A percentile compares a stretch with the other conserved stretches of the same genome.
Conservation (phyloP, 2,329 filamentous ascomycete genomes). For the Penicillium paneum region DNA sequence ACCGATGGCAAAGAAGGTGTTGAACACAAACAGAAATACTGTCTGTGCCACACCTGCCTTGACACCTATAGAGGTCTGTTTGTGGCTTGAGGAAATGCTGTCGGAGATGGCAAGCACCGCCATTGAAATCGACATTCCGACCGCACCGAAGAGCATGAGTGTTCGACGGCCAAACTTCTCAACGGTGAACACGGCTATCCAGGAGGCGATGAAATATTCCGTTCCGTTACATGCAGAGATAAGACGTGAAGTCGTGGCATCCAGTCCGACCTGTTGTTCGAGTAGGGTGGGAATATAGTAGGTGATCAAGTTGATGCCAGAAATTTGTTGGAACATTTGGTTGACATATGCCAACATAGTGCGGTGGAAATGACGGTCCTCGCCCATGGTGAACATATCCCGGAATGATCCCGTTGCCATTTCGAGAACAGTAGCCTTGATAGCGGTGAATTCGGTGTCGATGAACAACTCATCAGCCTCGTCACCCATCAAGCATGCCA, state of each 20-base stretch:
- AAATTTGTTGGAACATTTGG: background rate
- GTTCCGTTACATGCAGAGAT: background rate
- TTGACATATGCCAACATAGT: background rate
- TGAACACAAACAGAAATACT: conserved; percentile 60
- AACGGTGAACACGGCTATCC: conserved; percentile 41
- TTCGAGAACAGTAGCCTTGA: conserved; percentile 54
- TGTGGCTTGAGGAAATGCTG: conserved; percentile 17
- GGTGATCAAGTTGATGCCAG: background rate
- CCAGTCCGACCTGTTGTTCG: background rate
- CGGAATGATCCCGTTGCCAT: conserved; percentile 51
- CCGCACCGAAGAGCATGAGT: conserved; percentile 67
- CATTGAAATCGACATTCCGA: conserved; percentile 63
- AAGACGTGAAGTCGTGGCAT: background rate
- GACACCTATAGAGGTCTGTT: conserved; percentile 5
- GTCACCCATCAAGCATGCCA: conserved; percentile 48
- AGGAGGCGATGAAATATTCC: background rate
- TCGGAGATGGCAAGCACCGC: conserved; percentile 36
- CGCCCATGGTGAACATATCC: conserved; percentile 45
- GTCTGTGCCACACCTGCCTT: conserved; percentile 27
- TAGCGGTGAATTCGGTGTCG: conserved; percentile 49
- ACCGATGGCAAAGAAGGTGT: conserved; percentile 64
- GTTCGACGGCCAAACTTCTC: conserved; percentile 33
- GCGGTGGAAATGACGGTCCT: background rate
- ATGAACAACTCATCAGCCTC: conserved; percentile 46
- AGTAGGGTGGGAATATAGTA: background rate